Evolutionary conservation across 2,329 filamentous ascomycete genomes (phyloP), one percentile per base, ranked within the genome.

Genomic region (Colletotrichum cuscutae): DNA sequence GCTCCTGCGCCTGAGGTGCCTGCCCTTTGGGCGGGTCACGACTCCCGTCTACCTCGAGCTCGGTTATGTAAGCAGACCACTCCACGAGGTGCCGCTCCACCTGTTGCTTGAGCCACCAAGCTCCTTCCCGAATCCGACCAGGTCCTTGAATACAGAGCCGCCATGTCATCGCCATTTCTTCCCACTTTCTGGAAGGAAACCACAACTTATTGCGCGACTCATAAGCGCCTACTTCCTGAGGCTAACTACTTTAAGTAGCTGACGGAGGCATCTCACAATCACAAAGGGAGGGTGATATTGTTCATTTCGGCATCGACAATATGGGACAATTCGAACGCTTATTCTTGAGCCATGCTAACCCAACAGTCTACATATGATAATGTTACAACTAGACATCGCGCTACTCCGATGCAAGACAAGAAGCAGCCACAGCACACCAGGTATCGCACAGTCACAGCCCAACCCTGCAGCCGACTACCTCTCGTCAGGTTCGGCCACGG

Each of bases 401-500:
- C 67, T 56, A 60, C 46, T n/a, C 46, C 35, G 42, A 71, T 71
- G 67, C 67, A 65, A 46, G 42, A n/a, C 15, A 52, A 65, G 42
- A 71, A 26, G 52, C 65, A 24, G 30, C 49, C 42, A 22, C 37
- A 26, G 24, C 26, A 62, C 26, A 53, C 61, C 63, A 24, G 67
- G 32, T 61, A 37, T 53, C 32, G 49, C 71, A 66, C 53, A 56
- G 6, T 7, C 56, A 30, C 46, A n/a, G 24, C 30, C 42, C 19
- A 9, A 13, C 26, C 49, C 13, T 37, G n/a, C 49, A 35, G 24
- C n/a, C 52, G 42, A 42, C 24, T 15, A 52, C 35, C 30, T 15
- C 8, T 46, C 22, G 8, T 82, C 77, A 84, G 68, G 82, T 75
- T 74, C 81, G 89, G 75, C 87, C 86, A 70, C 91, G 83, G 81